Percentiles rank a stretch among this genome's conserved stretches.
These are phyloP conservation scores for Paraphaeosphaeria minitans DNA, from an alignment of 2,329 filamentous ascomycete genomes.

Conservation along the genomic window DNA sequence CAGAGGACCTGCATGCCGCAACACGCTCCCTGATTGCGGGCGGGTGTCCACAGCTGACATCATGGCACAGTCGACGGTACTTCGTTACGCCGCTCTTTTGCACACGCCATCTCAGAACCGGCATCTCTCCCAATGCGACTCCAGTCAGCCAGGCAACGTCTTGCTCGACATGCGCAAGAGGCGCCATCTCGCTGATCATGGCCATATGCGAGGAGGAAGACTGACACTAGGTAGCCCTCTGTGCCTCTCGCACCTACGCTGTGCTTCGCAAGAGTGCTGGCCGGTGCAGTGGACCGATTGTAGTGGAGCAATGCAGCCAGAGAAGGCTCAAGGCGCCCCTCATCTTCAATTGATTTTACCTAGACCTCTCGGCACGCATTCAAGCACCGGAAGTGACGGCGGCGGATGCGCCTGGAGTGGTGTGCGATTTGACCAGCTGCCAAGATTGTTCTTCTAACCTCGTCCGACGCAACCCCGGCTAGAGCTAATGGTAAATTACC, in stretches of 20 bases:
- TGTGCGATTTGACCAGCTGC: neutral
- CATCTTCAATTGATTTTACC: neutral
- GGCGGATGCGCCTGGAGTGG: neutral
- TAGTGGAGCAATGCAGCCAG: neutral
- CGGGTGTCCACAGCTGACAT: slow-evolving; percentile 7
- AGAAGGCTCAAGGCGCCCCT: neutral
- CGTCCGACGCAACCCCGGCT: too few species aligned
- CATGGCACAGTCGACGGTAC: slow-evolving; percentile 4
- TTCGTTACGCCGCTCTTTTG: neutral
- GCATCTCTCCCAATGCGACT: neutral
- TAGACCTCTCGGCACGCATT: neutral
- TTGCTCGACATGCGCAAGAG: neutral
- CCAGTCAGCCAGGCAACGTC: neutral
- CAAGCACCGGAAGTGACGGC: neutral
- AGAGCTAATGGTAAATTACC: too few species aligned
- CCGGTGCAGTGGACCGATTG: neutral
- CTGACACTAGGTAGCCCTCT: too few species aligned
- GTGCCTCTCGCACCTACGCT: neutral
- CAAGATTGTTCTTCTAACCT: neutral
- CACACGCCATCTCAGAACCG: neutral
- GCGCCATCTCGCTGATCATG: neutral
- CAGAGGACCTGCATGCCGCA: neutral
- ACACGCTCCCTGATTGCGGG: neutral
- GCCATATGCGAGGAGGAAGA: neutral
- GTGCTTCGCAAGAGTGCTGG: neutral